Conservation (phyloP, 495 filamentous ascomycete species). For the Penicillium crystallinum region DNA sequence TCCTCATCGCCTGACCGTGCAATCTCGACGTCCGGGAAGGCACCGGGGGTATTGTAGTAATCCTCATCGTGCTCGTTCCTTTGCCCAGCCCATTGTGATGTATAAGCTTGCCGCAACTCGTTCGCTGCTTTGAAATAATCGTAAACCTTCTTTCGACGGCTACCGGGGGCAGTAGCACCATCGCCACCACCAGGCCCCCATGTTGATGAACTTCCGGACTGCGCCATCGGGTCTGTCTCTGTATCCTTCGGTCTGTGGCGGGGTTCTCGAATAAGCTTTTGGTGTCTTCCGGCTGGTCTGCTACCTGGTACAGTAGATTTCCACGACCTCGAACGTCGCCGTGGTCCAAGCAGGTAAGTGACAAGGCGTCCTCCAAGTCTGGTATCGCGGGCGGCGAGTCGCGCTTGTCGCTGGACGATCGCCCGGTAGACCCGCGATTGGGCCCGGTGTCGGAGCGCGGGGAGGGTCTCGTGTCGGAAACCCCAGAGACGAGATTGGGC, state of each 20-base stretch:
- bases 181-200: constrained; percentile 28
- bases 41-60: constrained; percentile 59
- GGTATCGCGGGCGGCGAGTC: constrained; percentile 33
- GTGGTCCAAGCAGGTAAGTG: constrained; percentile 44
- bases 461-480: constrained; percentile 69
- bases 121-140: constrained; percentile 86
- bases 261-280: constrained; percentile 11
- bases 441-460: constrained; percentile 59
- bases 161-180: constrained; percentile 60
- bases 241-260: constrained; percentile 25
- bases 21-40: constrained; percentile 78
- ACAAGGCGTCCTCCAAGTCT: constrained; percentile 39
- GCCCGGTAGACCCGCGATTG: constrained; percentile 73
- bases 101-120: constrained; percentile 83
- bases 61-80: constrained; percentile 50
- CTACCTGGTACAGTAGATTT: background rate
- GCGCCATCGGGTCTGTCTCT: constrained; percentile 34
- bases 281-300: constrained; percentile 4
- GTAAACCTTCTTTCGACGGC: constrained; percentile 72
- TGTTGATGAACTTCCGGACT: constrained; percentile 30
- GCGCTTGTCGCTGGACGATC: constrained; percentile 59
- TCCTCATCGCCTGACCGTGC: constrained; percentile 77
- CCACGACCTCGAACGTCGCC: constrained; percentile 37
- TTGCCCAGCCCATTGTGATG: constrained; percentile 48
- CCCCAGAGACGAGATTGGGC: constrained; percentile 57